These are phyloP conservation scores for Diospyros lotus DNA, from an alignment of 148 eudicot species.

Conservation along the genomic window DNA sequence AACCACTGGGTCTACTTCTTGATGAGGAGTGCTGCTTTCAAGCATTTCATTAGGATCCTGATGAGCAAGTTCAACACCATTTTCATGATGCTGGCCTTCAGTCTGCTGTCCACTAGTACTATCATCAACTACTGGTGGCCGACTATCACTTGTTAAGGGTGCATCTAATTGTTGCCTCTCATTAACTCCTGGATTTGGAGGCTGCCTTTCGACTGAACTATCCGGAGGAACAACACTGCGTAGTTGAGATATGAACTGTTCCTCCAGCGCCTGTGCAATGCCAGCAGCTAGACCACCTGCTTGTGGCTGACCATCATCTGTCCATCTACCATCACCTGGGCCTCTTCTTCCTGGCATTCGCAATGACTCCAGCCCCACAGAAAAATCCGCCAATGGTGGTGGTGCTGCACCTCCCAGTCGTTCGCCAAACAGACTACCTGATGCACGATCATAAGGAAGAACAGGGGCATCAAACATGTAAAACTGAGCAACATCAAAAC, in stretches of 20 bases:
- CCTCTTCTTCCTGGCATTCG: slow-evolving; percentile 75
- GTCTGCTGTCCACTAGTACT: slow-evolving; percentile 29
- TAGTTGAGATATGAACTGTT: slow-evolving; percentile 61
- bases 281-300: slow-evolving; percentile 76
- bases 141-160: slow-evolving; percentile 25
- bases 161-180: slow-evolving; percentile 36
- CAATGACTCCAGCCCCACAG: slow-evolving; percentile 84
- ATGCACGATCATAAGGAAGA: slow-evolving; percentile 62
- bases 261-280: slow-evolving; percentile 84
- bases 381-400: slow-evolving; percentile 65
- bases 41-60: slow-evolving; percentile 27
- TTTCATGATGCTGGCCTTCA: slow-evolving; percentile 29
- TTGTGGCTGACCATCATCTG: slow-evolving; percentile 99
- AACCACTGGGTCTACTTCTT: slow-evolving; percentile 21
- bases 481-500: slow-evolving; percentile 62
- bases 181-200: slow-evolving; percentile 31
- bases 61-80: slow-evolving; percentile 33
- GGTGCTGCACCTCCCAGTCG: slow-evolving; percentile 61
- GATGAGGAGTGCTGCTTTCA: slow-evolving; percentile 31
- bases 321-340: slow-evolving; percentile 97
- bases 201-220: slow-evolving; percentile 36
- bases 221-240: slow-evolving; percentile 34
- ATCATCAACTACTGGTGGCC: slow-evolving; percentile 27
- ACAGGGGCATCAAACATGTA: slow-evolving; percentile 91
- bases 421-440: slow-evolving; percentile 65